phyloP scores from a whole-genome alignment of 108 stramenopile species.

The Cyclostephanos tholiformis region DNA sequence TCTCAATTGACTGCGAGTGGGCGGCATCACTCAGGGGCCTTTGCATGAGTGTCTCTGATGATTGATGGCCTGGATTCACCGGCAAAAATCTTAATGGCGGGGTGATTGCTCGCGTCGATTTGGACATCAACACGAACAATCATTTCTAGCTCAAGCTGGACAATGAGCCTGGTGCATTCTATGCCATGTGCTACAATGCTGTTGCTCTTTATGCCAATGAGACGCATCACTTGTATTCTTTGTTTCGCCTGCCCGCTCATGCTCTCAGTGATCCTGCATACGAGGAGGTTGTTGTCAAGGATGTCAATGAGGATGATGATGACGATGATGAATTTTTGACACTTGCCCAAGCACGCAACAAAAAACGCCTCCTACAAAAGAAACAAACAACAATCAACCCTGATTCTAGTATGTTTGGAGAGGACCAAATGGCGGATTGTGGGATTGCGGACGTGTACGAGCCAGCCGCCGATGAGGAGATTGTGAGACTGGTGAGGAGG shows the following conservation, averaged over 20 bases:
- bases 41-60: neutral
- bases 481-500: too few species aligned
- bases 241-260: slow-evolving; percentile 1
- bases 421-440: too few species aligned
- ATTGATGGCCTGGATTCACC: neutral
- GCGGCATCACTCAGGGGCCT: slow-evolving; percentile 3
- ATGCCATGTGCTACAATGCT: neutral
- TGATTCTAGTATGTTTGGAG: too few species aligned
- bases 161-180: neutral
- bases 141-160: neutral
- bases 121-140: neutral
- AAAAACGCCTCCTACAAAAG: too few species aligned
- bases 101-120: slow-evolving; percentile 6
- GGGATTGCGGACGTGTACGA: too few species aligned
- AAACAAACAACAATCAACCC: too few species aligned
- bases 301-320: neutral
- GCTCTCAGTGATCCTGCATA: neutral
- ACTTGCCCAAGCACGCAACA: too few species aligned
- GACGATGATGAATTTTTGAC: neutral
- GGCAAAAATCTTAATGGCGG: neutral
- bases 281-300: neutral
- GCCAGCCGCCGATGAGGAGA: too few species aligned
- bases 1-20: neutral
- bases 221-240: neutral
- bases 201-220: neutral